A percentile compares a stretch with the other conserved stretches of the same genome.
Conservation (phyloP, 2,329 filamentous ascomycete species). For the Lasiodiplodia sp. region DNA sequence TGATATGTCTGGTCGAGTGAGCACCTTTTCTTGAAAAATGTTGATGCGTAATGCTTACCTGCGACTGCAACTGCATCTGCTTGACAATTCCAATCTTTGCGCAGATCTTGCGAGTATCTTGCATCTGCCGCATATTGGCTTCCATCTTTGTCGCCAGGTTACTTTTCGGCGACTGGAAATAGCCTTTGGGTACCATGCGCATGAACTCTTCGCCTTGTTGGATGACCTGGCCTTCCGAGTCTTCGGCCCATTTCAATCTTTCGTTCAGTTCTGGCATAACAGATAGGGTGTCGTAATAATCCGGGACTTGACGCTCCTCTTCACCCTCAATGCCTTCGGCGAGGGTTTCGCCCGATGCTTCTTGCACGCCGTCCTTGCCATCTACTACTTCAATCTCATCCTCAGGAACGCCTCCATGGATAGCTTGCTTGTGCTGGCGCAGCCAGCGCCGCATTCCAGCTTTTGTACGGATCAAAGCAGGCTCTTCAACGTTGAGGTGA, state of each 20-base stretch:
- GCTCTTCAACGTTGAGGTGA: conserved; percentile 84
- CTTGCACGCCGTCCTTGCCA: conserved; percentile 54
- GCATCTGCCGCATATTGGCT: conserved; percentile 90
- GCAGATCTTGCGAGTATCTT: conserved; percentile 94
- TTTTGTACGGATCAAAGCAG: conserved; percentile 83
- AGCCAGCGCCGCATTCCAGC: conserved; percentile 89
- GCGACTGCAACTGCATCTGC: conserved; percentile 98
- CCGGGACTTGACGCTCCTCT: conserved; percentile 82
- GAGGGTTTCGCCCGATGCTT: conserved; percentile 73
- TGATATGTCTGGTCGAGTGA: conserved; percentile 75
- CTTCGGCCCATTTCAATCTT: conserved; percentile 85
- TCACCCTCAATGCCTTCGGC: conserved; percentile 90
- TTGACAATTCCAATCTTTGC: conserved; percentile 98
- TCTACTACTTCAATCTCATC: conserved; percentile 57
- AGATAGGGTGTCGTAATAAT: conserved; percentile 91
- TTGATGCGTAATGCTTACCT: conserved; percentile 64
- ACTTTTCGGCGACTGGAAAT: conserved; percentile 78
- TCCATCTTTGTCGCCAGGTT: conserved; percentile 81
- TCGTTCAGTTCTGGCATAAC: conserved; percentile 84
- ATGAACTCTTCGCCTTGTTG: conserved; percentile 88
- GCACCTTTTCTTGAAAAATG: conserved; percentile 33
- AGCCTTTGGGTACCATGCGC: conserved; percentile 74
- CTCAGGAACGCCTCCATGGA: conserved; percentile 52
- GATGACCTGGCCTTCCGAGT: conserved; percentile 86
- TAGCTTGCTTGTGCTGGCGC: conserved; percentile 75